phyloP scores from a whole-genome alignment of 306 rosid genomes.

The Medicago truncatula region MtrunA17r5.0-ANR NC_053042.1:8057501-8058000 shows the following conservation, averaged over 20 bases:
- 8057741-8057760: conserved; percentile 78
- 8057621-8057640: conserved; percentile 94
- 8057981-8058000: conserved; percentile 50
- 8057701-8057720: conserved; percentile 82
- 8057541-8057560: conserved; percentile 61
- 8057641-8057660: conserved; percentile 95
- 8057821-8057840: conserved; percentile 89
- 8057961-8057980: conserved; percentile 64
- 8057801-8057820: conserved; percentile 86
- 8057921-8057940: conserved; percentile 67
- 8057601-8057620: conserved; percentile 55
- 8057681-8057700: conserved; percentile 59
- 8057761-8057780: conserved; percentile 79
- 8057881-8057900: conserved; percentile 84
- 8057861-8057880: conserved; percentile 63
- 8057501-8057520: conserved; percentile 77
- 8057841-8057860: conserved; percentile 73
- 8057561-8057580: conserved; percentile 92
- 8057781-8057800: conserved; percentile 77
- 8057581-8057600: conserved; percentile 93
- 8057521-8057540: conserved; percentile 72
- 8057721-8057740: conserved; percentile 86
- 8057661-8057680: conserved; percentile 85
- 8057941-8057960: conserved; percentile 74
- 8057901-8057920: conserved; percentile 74